A percentile compares a stretch with the other conserved stretches of the same genome.
These are phyloP conservation scores for Boletus rubescentipes DNA, from an alignment of 768 basidiomycete genomes.

Conservation along the genomic window DNA sequence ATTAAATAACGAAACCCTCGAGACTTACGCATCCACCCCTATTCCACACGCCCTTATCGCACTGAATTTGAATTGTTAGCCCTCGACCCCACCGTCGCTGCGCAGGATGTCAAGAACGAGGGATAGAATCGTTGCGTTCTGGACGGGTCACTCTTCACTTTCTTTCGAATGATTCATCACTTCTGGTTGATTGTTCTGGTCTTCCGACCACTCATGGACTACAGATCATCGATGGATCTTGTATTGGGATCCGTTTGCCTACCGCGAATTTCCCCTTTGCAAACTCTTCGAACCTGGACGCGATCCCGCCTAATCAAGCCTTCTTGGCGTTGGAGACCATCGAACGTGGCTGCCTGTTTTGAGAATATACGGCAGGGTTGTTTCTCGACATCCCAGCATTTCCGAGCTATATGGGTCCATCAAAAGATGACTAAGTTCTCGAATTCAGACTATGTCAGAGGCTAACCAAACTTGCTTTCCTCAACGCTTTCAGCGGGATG, in stretches of 20 bases:
- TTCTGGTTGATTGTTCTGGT: slow-evolving; percentile 44
- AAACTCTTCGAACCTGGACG: slow-evolving; percentile 46
- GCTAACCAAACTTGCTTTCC: slow-evolving; percentile 55
- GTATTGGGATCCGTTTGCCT: slow-evolving; percentile 53
- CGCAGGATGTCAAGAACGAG: slow-evolving; percentile 47
- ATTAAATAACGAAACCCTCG: slow-evolving; percentile 36
- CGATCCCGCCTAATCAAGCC: slow-evolving; percentile 42
- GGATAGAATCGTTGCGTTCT: slow-evolving; percentile 44
- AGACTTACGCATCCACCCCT: slow-evolving; percentile 29
- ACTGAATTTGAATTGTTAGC: slow-evolving; percentile 34
- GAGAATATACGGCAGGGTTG: slow-evolving; percentile 54
- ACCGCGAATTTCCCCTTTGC: slow-evolving; percentile 46
- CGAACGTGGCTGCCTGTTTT: slow-evolving; percentile 52
- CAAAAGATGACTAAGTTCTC: slow-evolving; percentile 39
- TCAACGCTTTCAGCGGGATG: slow-evolving; percentile 47
- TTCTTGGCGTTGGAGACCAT: slow-evolving; percentile 56
- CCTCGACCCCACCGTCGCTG: slow-evolving; percentile 52
- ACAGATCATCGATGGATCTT: slow-evolving; percentile 51
- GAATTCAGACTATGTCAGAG: slow-evolving; percentile 46
- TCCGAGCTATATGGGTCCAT: slow-evolving; percentile 55
- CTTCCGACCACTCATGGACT: slow-evolving; percentile 55
- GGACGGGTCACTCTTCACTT: slow-evolving; percentile 52
- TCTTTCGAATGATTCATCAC: slow-evolving; percentile 65
- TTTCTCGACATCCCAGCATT: slow-evolving; percentile 56
- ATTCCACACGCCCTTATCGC: slow-evolving; percentile 7